These are phyloP conservation scores for Corymbia calophylla DNA, from an alignment of 441 rosid species.

Conservation along the genomic window DNA sequence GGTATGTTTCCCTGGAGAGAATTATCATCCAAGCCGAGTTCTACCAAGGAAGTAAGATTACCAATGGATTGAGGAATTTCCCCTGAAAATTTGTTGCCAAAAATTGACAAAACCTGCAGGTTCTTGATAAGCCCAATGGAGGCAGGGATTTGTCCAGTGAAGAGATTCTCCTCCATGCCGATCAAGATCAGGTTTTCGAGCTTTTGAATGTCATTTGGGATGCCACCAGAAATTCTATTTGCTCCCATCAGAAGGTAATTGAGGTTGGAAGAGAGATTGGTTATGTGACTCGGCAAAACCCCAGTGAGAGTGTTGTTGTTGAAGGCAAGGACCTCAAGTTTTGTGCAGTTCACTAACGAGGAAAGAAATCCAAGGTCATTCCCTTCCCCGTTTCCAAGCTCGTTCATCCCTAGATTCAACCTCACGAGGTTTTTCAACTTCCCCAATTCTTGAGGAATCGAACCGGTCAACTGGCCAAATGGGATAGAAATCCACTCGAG, in stretches of 20 bases:
- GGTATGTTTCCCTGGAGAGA: constrained; percentile 35
- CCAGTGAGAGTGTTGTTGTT: constrained; percentile 16
- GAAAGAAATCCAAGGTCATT: constrained; percentile 21
- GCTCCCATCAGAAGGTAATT: constrained; percentile 13
- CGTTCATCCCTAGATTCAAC: neutral
- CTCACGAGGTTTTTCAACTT: neutral
- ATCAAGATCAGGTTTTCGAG: constrained; percentile 14
- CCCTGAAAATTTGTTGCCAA: constrained; percentile 27
- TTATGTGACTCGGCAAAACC: constrained; percentile 23
- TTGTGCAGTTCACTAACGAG: constrained; percentile 20
- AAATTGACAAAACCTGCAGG: constrained; percentile 19
- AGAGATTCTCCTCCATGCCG: constrained; percentile 20
- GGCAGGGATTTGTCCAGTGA: constrained; percentile 24
- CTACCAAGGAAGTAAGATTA: constrained; percentile 23
- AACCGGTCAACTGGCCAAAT: neutral
- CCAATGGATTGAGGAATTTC: constrained; percentile 30
- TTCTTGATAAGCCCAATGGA: constrained; percentile 24
- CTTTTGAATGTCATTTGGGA: constrained; percentile 27
- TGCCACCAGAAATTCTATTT: constrained; percentile 23
- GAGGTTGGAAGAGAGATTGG: constrained; percentile 31
- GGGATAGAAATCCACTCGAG: neutral
- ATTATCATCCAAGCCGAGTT: constrained; percentile 28
- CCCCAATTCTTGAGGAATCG: neutral
- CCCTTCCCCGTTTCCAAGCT: constrained; percentile 13
- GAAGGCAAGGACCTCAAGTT: constrained; percentile 20